These are phyloP conservation scores for Gaertneriomyces semiglobifer DNA, from an alignment of 192 early-diverging fungal species.

Conservation along the genomic window DNA sequence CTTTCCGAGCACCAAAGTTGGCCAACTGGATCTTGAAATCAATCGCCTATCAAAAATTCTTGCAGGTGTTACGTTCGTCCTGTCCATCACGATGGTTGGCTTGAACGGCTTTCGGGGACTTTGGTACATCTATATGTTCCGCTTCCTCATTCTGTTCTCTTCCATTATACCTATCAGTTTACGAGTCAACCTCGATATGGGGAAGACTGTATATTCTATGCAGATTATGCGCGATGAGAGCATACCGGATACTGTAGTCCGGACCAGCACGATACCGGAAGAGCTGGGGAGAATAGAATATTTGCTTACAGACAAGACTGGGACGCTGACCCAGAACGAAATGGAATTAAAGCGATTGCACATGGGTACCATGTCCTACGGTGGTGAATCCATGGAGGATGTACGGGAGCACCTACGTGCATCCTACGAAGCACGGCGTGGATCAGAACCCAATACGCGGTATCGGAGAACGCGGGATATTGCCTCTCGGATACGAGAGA, in stretches of 20 bases:
- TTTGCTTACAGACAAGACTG: slow-evolving; percentile 91
- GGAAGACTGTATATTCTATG: slow-evolving; percentile 87
- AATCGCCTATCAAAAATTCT: slow-evolving; percentile 92
- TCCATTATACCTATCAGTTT: slow-evolving; percentile 95
- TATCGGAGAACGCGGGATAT: slow-evolving; percentile 74
- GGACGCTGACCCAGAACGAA: slow-evolving; percentile 92
- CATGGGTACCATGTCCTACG: slow-evolving; percentile 94
- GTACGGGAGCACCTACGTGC: slow-evolving; percentile 65
- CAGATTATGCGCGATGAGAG: slow-evolving; percentile 83
- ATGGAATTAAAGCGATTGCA: slow-evolving; percentile 95
- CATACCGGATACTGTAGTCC: slow-evolving; percentile 83
- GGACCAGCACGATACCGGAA: slow-evolving; percentile 93
- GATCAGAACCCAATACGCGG: slow-evolving; percentile 23
- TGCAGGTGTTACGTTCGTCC: slow-evolving; percentile 73
- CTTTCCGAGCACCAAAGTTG: slow-evolving; percentile 86
- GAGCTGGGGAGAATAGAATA: slow-evolving; percentile 93
- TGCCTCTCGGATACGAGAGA: slow-evolving; percentile 78
- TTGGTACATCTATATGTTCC: slow-evolving; percentile 88
- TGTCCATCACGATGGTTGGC: slow-evolving; percentile 84
- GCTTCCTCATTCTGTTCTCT: slow-evolving; percentile 93
- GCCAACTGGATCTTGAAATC: slow-evolving; percentile 83
- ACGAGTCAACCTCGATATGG: slow-evolving; percentile 95
- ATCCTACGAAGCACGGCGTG: slow-evolving; percentile 20
- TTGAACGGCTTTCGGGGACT: slow-evolving; percentile 83
- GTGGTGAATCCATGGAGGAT: slow-evolving; percentile 85